A percentile compares a stretch with the other conserved stretches of the same genome.
Conservation (phyloP, 768 basidiomycete species). For the Panellus pusillus region DNA sequence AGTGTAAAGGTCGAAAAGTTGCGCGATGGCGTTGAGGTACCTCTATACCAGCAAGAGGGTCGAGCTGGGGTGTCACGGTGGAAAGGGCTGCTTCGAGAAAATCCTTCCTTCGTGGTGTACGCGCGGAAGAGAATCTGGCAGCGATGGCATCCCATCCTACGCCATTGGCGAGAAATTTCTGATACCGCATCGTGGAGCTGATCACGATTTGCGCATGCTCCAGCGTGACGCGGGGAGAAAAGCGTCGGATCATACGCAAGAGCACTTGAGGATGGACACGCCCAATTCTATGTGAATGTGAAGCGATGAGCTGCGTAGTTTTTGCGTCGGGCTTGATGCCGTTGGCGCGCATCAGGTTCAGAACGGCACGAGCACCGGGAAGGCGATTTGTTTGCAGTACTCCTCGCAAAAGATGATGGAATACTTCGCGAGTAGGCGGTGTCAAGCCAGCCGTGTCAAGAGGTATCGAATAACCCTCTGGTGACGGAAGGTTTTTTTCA, state of each 20-base stretch:
- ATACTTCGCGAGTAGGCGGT: constrained; percentile 44
- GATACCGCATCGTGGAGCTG: constrained; percentile 49
- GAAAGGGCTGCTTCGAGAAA: constrained; percentile 24
- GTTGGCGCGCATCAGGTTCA: constrained; percentile 55
- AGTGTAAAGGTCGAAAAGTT: constrained; percentile 41
- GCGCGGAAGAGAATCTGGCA: constrained; percentile 37
- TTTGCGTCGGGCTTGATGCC: constrained; percentile 50
- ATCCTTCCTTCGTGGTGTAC: constrained; percentile 12
- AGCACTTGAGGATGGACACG: constrained; percentile 46
- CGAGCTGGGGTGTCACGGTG: constrained; percentile 35
- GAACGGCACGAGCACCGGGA: constrained; percentile 41
- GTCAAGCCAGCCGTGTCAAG: constrained; percentile 30
- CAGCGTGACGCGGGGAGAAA: constrained; percentile 53
- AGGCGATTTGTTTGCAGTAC: constrained; percentile 51
- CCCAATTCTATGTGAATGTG: constrained; percentile 47
- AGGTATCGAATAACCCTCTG: constrained; percentile 25
- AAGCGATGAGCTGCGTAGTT: constrained; percentile 57
- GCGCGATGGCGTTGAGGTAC: constrained; percentile 32
- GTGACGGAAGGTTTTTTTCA: constrained; percentile 22
- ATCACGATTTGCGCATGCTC: constrained; percentile 59
- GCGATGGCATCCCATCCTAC: constrained; percentile 48
- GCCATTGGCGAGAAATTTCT: constrained; percentile 46
- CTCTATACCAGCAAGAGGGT: constrained; percentile 50
- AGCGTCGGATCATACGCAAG: constrained; percentile 44
- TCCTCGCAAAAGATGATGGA: constrained; percentile 63